phyloP scores from a whole-genome alignment of 805 yeast species.

The Kodamaea kakaduensis region DNA sequence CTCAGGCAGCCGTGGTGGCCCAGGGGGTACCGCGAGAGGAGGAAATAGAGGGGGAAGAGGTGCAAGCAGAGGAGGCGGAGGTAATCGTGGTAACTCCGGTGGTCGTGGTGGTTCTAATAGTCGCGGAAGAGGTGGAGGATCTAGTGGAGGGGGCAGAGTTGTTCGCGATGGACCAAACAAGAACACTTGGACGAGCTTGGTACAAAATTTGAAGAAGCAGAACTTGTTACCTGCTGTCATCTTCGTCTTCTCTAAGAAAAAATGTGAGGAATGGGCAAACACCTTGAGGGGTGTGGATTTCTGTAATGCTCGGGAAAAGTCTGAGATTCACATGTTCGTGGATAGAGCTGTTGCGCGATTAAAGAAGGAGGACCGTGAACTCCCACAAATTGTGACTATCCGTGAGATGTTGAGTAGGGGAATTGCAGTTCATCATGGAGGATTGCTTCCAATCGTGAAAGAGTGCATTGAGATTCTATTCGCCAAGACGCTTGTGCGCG shows the following conservation, averaged over 20 bases:
- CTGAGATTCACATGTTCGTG: constrained; percentile 90
- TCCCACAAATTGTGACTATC: constrained; percentile 85
- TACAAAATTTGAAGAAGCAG: constrained; percentile 62
- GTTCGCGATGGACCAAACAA: constrained; percentile 67
- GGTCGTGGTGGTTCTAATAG: constrained; percentile 23
- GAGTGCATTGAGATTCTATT: constrained; percentile 91
- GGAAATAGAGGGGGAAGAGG: constrained; percentile 31
- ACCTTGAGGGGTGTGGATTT: constrained; percentile 70
- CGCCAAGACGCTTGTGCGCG: constrained; percentile 80
- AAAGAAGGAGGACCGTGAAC: constrained; percentile 85
- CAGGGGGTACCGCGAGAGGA: constrained; percentile 45
- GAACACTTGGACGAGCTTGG: constrained; percentile 71
- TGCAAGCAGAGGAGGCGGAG: constrained; percentile 25
- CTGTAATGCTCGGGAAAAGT: constrained; percentile 78
- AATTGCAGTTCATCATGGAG: constrained; percentile 95
- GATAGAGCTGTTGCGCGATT: constrained; percentile 80
- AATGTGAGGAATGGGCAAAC: constrained; percentile 91
- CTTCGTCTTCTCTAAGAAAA: constrained; percentile 89
- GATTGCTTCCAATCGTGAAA: constrained; percentile 85
- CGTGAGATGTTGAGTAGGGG: constrained; percentile 85
- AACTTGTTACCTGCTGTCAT: constrained; percentile 86
- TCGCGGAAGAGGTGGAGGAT: constrained; percentile 20
- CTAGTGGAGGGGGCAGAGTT: constrained; percentile 26
- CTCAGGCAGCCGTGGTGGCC: constrained; percentile 37
- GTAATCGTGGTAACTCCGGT: constrained; percentile 13